Base-by-base conservation (phyloP, 2,329 filamentous ascomycete species). In the Ophiosphaerella herpotricha region DNA sequence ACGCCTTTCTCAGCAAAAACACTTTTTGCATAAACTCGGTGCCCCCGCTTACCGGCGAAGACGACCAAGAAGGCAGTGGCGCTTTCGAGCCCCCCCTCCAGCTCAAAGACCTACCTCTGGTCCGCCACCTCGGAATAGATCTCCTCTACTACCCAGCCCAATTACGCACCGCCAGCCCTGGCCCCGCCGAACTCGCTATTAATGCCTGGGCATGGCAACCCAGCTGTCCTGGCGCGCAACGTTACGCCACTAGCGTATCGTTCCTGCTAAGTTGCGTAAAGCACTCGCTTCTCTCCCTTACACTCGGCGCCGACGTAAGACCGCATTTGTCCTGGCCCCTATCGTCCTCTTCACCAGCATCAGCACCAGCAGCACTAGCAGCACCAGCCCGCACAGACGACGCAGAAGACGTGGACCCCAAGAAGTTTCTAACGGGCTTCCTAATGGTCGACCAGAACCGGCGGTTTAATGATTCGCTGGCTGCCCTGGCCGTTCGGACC, bases 1-100 rank as follows among this genome's bases (percentile, higher is more conserved):
- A 62, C 23, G 63, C 75, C 21, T 74, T 78, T 48, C 76, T 75
- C 53, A 66, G 66, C 48, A 73, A 72, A 48, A 78, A 78, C 54
- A 66, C 60, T 8, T 75, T 78, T 55, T 53, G 55, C 35, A 48
- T 71, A 39, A 63, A 57, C 21, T 61, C 58, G 4, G 24, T 56
- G 7, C 52, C 55, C 2, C 48, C 55, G 7, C 37, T 11, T 42
- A 21, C 6, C 29, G 31, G n/a, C 13, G 43, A 42, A 13, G 36
- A 45, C 11, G 45, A 47, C 21, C 31, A 43, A 11, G 50, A 54
- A 39, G 55, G 54, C 23, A 49, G 33, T 5, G 58, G 55, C 16
- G 53, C 58, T 4, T 64, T 69, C 47, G 66, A 70, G 43, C 64
- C 67, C 1, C 66, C 67, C 1, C 55, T 71, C 5, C 60, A 58